phyloP scores from a whole-genome alignment of 2,329 filamentous ascomycete genomes.

The Penicillium nordicum region DNA sequence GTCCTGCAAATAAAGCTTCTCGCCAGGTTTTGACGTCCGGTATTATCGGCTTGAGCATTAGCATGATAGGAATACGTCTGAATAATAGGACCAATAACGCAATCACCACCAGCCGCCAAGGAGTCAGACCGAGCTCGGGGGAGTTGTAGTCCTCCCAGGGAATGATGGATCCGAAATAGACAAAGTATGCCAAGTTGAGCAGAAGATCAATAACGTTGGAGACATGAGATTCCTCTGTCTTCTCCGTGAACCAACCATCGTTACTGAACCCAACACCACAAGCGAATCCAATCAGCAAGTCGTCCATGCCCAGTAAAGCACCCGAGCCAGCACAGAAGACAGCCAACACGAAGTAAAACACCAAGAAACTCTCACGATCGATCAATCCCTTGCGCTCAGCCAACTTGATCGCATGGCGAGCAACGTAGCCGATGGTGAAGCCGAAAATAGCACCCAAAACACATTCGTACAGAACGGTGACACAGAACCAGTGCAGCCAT shows the following conservation, averaged over 20 bases:
- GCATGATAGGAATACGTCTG: constrained; percentile 92
- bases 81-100: constrained; percentile 93
- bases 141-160: constrained; percentile 92
- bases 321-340: constrained; percentile 94
- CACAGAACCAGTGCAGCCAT: constrained; percentile 80
- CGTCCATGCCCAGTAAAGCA: constrained; percentile 85
- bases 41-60: constrained; percentile 84
- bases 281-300: constrained; percentile 89
- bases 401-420: constrained; percentile 82
- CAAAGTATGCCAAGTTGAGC: constrained; percentile 96
- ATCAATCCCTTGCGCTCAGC: constrained; percentile 83
- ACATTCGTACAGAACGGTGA: constrained; percentile 92
- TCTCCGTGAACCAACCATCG: constrained; percentile 97
- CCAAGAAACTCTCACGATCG: constrained; percentile 93
- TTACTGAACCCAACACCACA: constrained; percentile 99
- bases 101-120: constrained; percentile 91
- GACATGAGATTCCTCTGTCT: constrained; percentile 97
- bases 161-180: constrained; percentile 95
- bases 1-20: constrained; percentile 91
- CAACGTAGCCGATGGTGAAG: constrained; percentile 81
- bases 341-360: constrained; percentile 96
- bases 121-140: constrained; percentile 66
- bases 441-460: constrained; percentile 87
- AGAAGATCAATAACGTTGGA: constrained; percentile 98
- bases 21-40: constrained; percentile 98